phyloP scores from a whole-genome alignment of 441 rosid species.

The Raphanus hybrid region DNA sequence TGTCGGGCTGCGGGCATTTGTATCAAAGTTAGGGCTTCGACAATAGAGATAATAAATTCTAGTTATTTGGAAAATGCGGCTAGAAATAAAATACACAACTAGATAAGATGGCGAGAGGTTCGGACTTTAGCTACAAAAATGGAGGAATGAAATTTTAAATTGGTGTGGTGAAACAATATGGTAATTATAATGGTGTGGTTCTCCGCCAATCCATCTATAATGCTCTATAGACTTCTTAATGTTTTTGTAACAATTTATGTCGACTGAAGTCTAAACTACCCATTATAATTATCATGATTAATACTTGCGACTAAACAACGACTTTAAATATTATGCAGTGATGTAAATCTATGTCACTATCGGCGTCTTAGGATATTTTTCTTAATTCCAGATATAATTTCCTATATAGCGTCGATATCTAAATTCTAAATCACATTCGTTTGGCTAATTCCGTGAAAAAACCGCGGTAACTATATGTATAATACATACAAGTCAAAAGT shows the following conservation, averaged over 20 bases:
- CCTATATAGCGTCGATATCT: slow-evolving; percentile 1
- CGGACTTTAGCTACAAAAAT: slow-evolving; percentile 12
- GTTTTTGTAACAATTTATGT: slow-evolving; percentile 30
- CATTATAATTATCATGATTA: slow-evolving; percentile 40
- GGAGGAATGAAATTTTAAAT: background rate
- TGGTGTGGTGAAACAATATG: slow-evolving; percentile 23
- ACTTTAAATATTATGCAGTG: slow-evolving; percentile 7
- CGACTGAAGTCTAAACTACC: slow-evolving; percentile 33
- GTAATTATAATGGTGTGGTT: slow-evolving; percentile 40
- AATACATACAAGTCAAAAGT: background rate
- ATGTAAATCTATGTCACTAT: slow-evolving; percentile 30
- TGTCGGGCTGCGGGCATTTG: background rate
- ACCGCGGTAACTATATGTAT: background rate
- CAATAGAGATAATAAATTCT: slow-evolving; percentile 10
- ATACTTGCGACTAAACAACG: slow-evolving; percentile 29
- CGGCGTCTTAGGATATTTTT: slow-evolving; percentile 30
- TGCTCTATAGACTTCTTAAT: slow-evolving; percentile 38
- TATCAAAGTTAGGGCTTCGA: background rate
- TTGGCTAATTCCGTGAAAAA: slow-evolving; percentile 17
- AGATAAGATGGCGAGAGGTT: slow-evolving; percentile 37
- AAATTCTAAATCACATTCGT: slow-evolving; percentile 9
- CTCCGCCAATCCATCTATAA: slow-evolving; percentile 25
- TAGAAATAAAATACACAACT: slow-evolving; percentile 8
- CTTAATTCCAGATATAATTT: slow-evolving; percentile 25
- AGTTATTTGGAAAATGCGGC: slow-evolving; percentile 11